Evolutionary conservation across 345 rosid genomes (phyloP).

Genomic region (Alliaria petiolata): DNA sequence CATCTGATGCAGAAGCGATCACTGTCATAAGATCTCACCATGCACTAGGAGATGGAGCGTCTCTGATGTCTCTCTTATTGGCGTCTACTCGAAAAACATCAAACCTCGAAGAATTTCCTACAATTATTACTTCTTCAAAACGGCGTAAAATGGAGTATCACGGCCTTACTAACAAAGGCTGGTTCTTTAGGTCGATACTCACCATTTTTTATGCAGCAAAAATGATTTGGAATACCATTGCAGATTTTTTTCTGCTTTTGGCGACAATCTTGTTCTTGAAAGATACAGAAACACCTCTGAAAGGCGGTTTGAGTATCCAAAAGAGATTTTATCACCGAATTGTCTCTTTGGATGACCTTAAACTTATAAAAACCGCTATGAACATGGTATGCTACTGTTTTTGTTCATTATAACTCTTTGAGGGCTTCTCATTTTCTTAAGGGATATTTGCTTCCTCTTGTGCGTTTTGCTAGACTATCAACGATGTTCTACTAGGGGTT

Average conservation of each 20-base stretch:
- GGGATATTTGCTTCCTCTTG: background rate
- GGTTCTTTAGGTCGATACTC: background rate
- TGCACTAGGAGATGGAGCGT: conserved; percentile 45
- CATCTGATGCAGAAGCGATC: conserved; percentile 51
- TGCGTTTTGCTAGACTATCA: conserved; percentile 39
- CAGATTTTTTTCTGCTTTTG: background rate
- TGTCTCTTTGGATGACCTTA: background rate
- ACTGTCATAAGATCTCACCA: conserved; percentile 43
- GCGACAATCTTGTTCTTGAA: background rate
- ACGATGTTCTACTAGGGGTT: conserved; percentile 54
- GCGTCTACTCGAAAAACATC: conserved; percentile 43
- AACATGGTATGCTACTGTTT: background rate
- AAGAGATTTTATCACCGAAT: background rate
- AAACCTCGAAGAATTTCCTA: conserved; percentile 43
- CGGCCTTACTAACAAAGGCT: background rate
- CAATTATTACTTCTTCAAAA: conserved; percentile 35
- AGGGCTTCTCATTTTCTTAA: background rate
- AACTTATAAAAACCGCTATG: background rate
- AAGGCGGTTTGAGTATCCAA: background rate
- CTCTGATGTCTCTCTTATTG: conserved; percentile 47
- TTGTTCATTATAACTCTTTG: background rate
- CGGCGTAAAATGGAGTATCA: background rate
- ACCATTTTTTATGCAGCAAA: background rate
- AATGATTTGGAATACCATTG: background rate
- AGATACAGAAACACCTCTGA: background rate